Conservation (phyloP, 176 grass and related monocot species). For the Triticum timopheevii region DNA sequence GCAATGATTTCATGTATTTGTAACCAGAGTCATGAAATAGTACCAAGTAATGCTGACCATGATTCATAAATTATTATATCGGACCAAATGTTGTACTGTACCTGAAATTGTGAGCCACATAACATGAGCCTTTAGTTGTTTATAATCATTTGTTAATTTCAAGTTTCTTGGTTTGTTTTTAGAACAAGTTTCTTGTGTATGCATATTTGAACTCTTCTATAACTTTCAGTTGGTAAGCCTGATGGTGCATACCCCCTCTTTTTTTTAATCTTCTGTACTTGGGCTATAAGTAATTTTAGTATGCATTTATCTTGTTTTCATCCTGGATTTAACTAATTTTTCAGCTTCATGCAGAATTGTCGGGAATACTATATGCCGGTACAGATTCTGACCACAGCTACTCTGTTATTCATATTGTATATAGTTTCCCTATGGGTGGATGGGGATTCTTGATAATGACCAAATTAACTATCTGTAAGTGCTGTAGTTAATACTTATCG, state of each 20-base stretch:
- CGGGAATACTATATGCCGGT: constrained; percentile 42
- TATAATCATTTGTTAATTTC: constrained; percentile 3
- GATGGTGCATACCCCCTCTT: constrained; percentile 6
- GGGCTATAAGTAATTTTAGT: constrained; percentile 15
- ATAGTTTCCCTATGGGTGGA: constrained; percentile 23
- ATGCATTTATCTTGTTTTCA: constrained; percentile 8
- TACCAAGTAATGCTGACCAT: not conserved
- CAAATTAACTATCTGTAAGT: constrained; percentile 23
- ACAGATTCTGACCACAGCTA: constrained; percentile 24
- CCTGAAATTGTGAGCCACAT: not conserved
- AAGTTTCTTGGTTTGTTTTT: constrained; percentile 1
- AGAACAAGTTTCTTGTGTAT: not conserved
- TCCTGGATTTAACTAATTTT: constrained; percentile 26
- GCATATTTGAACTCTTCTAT: not conserved
- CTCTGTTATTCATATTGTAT: constrained; percentile 16
- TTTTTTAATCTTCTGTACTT: not conserved
- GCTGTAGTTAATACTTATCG: constrained; percentile 26
- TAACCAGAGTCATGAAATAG: not conserved
- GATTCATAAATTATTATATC: constrained; percentile 10
- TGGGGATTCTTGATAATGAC: constrained; percentile 10
- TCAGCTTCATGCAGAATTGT: constrained; percentile 43
- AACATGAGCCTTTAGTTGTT: constrained; percentile 2
- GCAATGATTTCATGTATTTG: constrained; percentile 5
- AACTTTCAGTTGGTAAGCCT: not conserved
- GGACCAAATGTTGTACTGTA: not conserved